Percentiles rank a stretch among this genome's conserved stretches.
These are phyloP conservation scores for Gonapodya prolifera DNA, from an alignment of 192 early-diverging fungal genomes.

Conservation along the genomic window DNA sequence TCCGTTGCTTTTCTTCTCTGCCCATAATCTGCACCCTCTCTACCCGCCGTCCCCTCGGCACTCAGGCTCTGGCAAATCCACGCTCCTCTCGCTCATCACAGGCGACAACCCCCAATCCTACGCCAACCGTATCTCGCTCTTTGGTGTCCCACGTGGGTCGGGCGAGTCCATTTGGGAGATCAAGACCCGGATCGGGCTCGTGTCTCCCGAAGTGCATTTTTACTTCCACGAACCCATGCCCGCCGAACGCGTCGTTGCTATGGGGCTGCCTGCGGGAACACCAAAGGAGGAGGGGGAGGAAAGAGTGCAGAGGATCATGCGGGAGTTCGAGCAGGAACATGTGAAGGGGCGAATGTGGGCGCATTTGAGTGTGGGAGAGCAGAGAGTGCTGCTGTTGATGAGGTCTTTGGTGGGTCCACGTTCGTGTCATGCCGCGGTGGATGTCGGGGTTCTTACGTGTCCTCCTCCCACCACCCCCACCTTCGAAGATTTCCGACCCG, in stretches of 20 bases:
- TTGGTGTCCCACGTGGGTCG: constrained; percentile 32
- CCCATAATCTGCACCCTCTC: background rate
- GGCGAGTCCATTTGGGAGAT: constrained; percentile 50
- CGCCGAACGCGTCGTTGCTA: background rate
- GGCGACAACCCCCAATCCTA: constrained; percentile 50
- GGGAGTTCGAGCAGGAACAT: background rate
- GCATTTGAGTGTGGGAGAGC: constrained; percentile 32
- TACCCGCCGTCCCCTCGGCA: background rate
- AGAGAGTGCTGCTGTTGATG: constrained; percentile 31
- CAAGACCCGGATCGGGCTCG: constrained; percentile 27
- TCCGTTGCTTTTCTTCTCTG: background rate
- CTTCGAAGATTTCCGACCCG: background rate
- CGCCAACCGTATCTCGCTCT: constrained; percentile 33
- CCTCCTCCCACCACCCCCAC: too few relatives aligned
- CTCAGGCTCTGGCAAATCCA: constrained; percentile 41
- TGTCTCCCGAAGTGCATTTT: constrained; percentile 40
- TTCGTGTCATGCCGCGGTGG: too few relatives aligned
- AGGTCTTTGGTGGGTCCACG: constrained; percentile 22
- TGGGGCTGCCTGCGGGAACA: background rate
- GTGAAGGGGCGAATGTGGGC: constrained; percentile 6
- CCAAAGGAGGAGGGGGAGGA: background rate
- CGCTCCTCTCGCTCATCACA: constrained; percentile 34
- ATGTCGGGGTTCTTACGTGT: too few relatives aligned
- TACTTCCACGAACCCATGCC: constrained; percentile 22
- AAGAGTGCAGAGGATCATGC: background rate